Percentiles rank a stretch among this genome's conserved stretches.
Evolutionary conservation across 306 rosid genomes (phyloP).

Genomic region (Aeschynomene evenia): DNA sequence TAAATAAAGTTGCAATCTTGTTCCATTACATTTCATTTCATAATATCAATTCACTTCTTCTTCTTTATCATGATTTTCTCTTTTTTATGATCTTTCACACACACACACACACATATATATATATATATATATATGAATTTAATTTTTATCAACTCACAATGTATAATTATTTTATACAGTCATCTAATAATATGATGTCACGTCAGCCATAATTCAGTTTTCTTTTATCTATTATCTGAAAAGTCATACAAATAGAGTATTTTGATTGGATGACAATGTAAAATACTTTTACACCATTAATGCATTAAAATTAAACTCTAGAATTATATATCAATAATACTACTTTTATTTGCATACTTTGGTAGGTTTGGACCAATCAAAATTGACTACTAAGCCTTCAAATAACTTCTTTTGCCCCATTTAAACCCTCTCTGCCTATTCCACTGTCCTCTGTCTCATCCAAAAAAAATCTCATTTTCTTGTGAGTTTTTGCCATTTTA

Average conservation of each 20-base stretch:
- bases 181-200: too few species aligned
- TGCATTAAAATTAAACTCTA: too few species aligned
- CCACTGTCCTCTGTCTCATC: neutral
- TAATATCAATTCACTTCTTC: constrained; percentile 23
- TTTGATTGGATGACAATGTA: too few species aligned
- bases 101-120: too few species aligned
- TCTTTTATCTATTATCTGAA: too few species aligned
- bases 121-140: too few species aligned
- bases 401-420: constrained; percentile 19
- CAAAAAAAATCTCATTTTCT: neutral
- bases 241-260: too few species aligned
- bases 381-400: constrained; percentile 25
- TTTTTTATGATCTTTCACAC: too few species aligned
- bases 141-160: too few species aligned
- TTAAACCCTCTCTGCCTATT: constrained; percentile 4
- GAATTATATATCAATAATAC: neutral
- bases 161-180: too few species aligned
- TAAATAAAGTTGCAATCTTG: constrained; percentile 25
- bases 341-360: constrained; percentile 31
- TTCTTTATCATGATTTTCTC: neutral
- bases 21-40: neutral
- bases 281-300: too few species aligned
- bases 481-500: neutral
- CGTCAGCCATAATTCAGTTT: too few species aligned
- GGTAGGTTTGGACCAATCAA: constrained; percentile 41